Percentiles rank a stretch among this genome's conserved stretches.
These are phyloP conservation scores for Colletotrichum melonis DNA, from an alignment of 2,329 filamentous ascomycete genomes.

Conservation along the genomic window DNA sequence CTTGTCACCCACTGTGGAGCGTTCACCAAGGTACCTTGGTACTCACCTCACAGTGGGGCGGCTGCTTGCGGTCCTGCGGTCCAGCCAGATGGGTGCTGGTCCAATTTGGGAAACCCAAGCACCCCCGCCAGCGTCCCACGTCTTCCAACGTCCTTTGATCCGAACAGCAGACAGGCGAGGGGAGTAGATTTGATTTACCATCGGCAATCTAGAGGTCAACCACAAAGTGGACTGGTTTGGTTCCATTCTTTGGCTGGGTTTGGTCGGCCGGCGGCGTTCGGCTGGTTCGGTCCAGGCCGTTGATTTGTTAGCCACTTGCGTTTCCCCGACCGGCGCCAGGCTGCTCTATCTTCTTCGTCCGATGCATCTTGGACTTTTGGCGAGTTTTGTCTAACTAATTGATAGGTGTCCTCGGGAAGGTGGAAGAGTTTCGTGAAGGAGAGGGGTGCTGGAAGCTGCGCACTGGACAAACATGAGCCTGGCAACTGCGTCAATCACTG, in stretches of 20 bases:
- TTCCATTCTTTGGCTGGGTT: neutral
- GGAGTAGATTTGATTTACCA: neutral
- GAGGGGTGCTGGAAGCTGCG: neutral
- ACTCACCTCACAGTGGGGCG: neutral
- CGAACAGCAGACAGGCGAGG: slow-evolving; percentile 1
- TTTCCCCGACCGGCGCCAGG: neutral
- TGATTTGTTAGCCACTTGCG: slow-evolving; percentile 1
- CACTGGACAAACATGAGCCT: neutral
- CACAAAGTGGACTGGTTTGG: neutral
- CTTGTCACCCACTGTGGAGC: neutral
- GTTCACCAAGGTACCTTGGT: neutral
- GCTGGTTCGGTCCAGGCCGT: slow-evolving; percentile 3
- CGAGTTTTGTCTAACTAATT: neutral
- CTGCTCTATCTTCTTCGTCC: neutral
- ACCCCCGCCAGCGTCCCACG: neutral
- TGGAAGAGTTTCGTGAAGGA: neutral
- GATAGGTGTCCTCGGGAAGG: neutral
- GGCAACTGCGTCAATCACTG: neutral
- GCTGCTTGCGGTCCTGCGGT: too few species aligned
- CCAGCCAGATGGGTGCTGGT: neutral
- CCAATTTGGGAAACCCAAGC: neutral
- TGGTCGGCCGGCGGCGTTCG: neutral
- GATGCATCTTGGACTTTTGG: neutral
- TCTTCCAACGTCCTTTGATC: slow-evolving; percentile 15
- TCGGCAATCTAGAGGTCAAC: neutral